phyloP scores from a whole-genome alignment of 441 rosid genomes.

The Euphorbia corollata region DNA sequence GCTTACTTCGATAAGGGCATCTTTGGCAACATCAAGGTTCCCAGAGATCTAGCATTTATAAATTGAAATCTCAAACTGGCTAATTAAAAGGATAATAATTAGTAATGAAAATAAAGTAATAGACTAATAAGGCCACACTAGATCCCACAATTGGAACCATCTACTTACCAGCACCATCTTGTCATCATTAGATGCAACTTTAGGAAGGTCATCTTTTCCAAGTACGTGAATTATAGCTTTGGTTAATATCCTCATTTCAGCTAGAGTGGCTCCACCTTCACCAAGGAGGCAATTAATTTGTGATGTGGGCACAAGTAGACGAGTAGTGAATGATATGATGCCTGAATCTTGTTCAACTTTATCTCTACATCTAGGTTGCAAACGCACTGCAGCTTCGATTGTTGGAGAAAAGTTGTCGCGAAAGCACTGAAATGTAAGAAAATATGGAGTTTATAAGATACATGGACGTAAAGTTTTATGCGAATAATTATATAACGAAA shows the following conservation, averaged over 20 bases:
- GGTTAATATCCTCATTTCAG: slow-evolving; percentile 80
- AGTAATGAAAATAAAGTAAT: not conserved
- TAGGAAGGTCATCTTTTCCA: slow-evolving; percentile 81
- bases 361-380: slow-evolving; percentile 92
- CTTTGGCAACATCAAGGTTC: slow-evolving; percentile 88
- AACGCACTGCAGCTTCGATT: slow-evolving; percentile 79
- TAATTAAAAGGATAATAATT: not conserved
- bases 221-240: slow-evolving; percentile 89
- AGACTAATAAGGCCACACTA: slow-evolving; percentile 3
- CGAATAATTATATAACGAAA: not conserved
- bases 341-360: slow-evolving; percentile 93
- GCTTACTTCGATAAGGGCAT: slow-evolving; percentile 77
- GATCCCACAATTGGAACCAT: not conserved
- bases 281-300: slow-evolving; percentile 96
- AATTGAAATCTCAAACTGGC: slow-evolving; percentile 2
- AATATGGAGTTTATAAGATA: slow-evolving; percentile 15
- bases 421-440: slow-evolving; percentile 39
- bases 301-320: slow-evolving; percentile 86
- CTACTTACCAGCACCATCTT: slow-evolving; percentile 89
- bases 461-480: not conserved
- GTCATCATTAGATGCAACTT: slow-evolving; percentile 82
- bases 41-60: slow-evolving; percentile 63
- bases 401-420: slow-evolving; percentile 80
- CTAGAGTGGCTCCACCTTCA: slow-evolving; percentile 81
- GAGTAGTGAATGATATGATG: slow-evolving; percentile 66